Evolutionary conservation across 2,329 filamentous ascomycete species (phyloP).

Genomic region (Beauveria rudraprayagi): DNA sequence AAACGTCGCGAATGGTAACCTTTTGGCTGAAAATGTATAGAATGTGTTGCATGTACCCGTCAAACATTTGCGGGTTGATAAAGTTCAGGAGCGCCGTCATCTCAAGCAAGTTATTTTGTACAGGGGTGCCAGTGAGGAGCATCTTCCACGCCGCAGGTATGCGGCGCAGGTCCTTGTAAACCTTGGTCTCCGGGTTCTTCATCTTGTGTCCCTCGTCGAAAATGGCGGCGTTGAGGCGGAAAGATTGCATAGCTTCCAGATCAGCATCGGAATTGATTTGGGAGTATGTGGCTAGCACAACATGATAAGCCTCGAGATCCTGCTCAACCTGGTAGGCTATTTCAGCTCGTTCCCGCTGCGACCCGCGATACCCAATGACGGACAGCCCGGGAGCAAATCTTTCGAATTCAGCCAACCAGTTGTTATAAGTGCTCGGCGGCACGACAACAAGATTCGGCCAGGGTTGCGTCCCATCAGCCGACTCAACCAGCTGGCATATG

Average conservation of each 20-base stretch:
- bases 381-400: constrained; percentile 73
- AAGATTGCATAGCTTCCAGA: constrained; percentile 39
- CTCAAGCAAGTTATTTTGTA: constrained; percentile 92
- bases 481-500: constrained; percentile 71
- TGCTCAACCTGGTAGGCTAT: constrained; percentile 60
- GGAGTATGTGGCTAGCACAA: constrained; percentile 52
- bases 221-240: constrained; percentile 51
- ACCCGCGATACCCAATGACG: constrained; percentile 64
- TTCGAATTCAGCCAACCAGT: constrained; percentile 87
- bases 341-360: constrained; percentile 56
- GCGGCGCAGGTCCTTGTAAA: constrained; percentile 70
- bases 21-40: constrained; percentile 86
- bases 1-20: constrained; percentile 70
- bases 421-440: constrained; percentile 87
- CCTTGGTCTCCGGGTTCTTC: constrained; percentile 77
- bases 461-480: constrained; percentile 33
- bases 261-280: constrained; percentile 48
- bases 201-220: constrained; percentile 94
- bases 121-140: constrained; percentile 66
- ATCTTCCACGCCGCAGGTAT: constrained; percentile 79
- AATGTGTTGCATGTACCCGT: constrained; percentile 68
- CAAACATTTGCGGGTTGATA: constrained; percentile 80
- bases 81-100: constrained; percentile 88
- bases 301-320: constrained; percentile 55
- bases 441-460: constrained; percentile 81